phyloP scores from a whole-genome alignment of 495 filamentous ascomycete genomes.

The Xylaria venustula region DNA sequence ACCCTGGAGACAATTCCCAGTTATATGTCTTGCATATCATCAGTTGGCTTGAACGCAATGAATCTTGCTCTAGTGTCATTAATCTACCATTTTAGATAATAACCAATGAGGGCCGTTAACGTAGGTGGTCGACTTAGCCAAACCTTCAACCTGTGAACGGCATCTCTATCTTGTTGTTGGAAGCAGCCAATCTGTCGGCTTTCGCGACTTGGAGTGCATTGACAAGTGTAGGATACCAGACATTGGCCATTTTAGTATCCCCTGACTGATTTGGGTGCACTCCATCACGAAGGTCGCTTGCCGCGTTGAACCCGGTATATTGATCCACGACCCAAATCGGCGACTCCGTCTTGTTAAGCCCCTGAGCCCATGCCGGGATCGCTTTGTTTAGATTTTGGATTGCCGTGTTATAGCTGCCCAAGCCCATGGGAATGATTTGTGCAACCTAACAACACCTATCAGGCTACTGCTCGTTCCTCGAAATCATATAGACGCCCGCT shows the following conservation, averaged over 20 bases:
- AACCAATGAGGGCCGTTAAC: no score
- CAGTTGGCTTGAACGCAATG: no score
- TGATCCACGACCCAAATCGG: constrained; percentile 54
- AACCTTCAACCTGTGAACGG: constrained; percentile 19
- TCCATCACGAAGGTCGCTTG: constrained; percentile 44
- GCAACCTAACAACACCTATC: constrained; percentile 38
- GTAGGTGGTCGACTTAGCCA: no score
- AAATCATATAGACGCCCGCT: background rate
- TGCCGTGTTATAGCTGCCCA: constrained; percentile 35
- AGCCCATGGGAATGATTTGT: constrained; percentile 51
- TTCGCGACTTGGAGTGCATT: constrained; percentile 34
- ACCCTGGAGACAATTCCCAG: no score
- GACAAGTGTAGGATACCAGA: constrained; percentile 46
- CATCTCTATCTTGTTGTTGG: constrained; percentile 13
- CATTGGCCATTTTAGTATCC: constrained; percentile 45
- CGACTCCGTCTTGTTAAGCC: constrained; percentile 44
- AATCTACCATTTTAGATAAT: no score
- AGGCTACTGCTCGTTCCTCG: background rate
- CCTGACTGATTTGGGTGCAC: constrained; percentile 48
- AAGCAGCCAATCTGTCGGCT: constrained; percentile 21
- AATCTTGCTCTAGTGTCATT: no score
- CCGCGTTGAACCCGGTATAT: constrained; percentile 42
- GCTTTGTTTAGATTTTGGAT: constrained; percentile 47
- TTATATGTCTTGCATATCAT: no score
- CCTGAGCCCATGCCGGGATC: constrained; percentile 45